Evolutionary conservation across 2,329 filamentous ascomycete genomes (phyloP).

Genomic region (Raffaelea arxii): DNA sequence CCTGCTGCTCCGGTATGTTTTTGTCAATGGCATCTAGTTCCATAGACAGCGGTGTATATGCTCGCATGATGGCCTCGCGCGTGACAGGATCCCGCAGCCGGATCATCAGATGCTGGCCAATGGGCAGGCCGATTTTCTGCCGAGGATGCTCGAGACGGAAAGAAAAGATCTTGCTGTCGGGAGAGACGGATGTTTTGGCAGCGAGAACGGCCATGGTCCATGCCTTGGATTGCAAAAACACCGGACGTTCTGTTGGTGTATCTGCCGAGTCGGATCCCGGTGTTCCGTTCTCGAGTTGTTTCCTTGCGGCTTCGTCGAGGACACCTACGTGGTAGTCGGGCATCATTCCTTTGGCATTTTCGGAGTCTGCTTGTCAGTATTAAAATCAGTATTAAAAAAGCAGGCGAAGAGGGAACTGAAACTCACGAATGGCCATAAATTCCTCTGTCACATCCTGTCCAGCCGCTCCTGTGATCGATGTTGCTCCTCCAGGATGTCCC

Average conservation of each 20-base stretch:
- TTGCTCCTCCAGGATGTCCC: conserved; percentile 75
- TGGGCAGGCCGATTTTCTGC: conserved; percentile 66
- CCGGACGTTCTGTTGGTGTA: too few species aligned
- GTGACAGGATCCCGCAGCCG: conserved; percentile 64
- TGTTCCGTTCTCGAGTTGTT: too few species aligned
- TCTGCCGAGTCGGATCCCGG: too few species aligned
- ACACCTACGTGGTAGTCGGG: conserved; percentile 73
- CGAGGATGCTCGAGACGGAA: conserved; percentile 64
- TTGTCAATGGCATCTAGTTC: background rate
- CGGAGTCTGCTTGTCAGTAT: conserved; percentile 54
- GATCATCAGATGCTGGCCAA: conserved; percentile 82
- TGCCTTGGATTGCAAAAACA: conserved; percentile 60
- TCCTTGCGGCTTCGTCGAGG: conserved; percentile 53
- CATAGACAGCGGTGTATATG: conserved; percentile 73
- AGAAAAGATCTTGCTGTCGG: conserved; percentile 72
- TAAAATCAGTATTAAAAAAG: background rate
- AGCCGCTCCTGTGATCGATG: conserved; percentile 75
- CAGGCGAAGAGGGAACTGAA: too few species aligned
- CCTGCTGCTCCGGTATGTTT: background rate
- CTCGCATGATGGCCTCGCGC: conserved; percentile 65
- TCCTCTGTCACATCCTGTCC: conserved; percentile 77
- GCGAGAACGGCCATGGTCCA: conserved; percentile 68
- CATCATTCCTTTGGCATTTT: conserved; percentile 91
- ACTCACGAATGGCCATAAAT: conserved; percentile 83
- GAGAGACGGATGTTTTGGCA: conserved; percentile 60